A percentile compares a stretch with the other conserved stretches of the same genome.
These are phyloP conservation scores for Scutellaria minor DNA, from an alignment of 257 asterid species.

Conservation along the genomic window DNA sequence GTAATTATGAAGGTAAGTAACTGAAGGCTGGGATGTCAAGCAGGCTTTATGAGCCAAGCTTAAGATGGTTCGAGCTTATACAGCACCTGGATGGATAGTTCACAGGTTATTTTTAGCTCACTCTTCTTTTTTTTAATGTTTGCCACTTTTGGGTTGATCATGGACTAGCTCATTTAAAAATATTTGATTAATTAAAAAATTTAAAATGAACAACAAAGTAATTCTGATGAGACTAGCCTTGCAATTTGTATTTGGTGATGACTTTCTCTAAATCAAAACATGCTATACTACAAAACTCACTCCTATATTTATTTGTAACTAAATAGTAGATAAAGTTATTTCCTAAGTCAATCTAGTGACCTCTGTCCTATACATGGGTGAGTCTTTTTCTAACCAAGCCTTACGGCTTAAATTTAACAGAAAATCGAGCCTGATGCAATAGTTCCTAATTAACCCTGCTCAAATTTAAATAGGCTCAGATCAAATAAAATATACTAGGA, in stretches of 20 bases:
- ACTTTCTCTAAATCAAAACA: neutral
- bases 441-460: neutral
- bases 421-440: neutral
- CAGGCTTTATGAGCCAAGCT: neutral
- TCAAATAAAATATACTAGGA: constrained; percentile 50
- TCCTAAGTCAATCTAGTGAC: neutral
- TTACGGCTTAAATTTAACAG: neutral
- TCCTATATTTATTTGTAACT: neutral
- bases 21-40: constrained; percentile 15
- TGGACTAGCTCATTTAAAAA: neutral
- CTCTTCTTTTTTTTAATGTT: neutral
- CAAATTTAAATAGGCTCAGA: neutral
- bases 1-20: neutral
- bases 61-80: neutral
- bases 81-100: constrained; percentile 44
- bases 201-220: neutral
- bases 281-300: neutral
- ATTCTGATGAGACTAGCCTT: neutral
- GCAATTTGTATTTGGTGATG: neutral
- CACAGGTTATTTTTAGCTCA: neutral
- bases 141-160: neutral
- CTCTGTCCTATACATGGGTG: neutral
- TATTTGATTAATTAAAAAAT: neutral
- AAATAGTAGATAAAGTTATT: neutral
- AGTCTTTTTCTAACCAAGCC: neutral